These are phyloP conservation scores for Rutstroemia sp. DNA, from an alignment of 2,329 filamentous ascomycete species.

Conservation along the genomic window DNA sequence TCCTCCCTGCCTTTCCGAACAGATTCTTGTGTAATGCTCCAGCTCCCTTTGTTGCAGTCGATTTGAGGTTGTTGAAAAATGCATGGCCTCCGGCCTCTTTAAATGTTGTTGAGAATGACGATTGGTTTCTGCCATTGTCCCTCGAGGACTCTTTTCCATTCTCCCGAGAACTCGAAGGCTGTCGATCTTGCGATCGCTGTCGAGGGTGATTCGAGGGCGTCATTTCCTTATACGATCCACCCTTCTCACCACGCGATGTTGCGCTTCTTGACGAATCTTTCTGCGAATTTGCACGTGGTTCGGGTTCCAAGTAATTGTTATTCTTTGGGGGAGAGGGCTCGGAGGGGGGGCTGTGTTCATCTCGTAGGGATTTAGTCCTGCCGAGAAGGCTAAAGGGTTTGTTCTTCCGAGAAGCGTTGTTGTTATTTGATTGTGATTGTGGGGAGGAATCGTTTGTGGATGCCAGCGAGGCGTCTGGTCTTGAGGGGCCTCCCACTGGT, in stretches of 20 bases:
- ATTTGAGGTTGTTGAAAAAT: conserved; percentile 68
- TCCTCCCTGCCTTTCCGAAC: conserved; percentile 70
- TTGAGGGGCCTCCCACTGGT: conserved; percentile 24
- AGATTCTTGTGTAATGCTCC: conserved; percentile 77
- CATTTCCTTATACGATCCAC: conserved; percentile 57
- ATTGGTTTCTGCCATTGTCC: conserved; percentile 23
- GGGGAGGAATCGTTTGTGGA: conserved; percentile 12
- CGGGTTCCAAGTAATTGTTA: conserved; percentile 9
- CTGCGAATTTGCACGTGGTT: conserved; percentile 30
- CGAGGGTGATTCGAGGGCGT: conserved; percentile 52
- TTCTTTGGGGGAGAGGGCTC: conserved; percentile 4
- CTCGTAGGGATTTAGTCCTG: conserved; percentile 37
- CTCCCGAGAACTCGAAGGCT: conserved; percentile 35
- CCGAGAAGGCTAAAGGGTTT: conserved; percentile 32
- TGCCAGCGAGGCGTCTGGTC: conserved; percentile 23
- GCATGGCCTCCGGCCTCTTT: conserved; percentile 53
- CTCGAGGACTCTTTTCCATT: conserved; percentile 21
- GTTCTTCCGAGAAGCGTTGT: conserved; percentile 15
- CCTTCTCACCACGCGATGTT: conserved; percentile 48
- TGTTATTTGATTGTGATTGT: conserved; percentile 13
- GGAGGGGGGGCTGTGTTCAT: conserved; percentile 28
- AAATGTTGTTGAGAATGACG: conserved; percentile 40
- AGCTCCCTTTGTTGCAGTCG: conserved; percentile 64
- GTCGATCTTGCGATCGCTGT: conserved; percentile 68
- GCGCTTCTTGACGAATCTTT: conserved; percentile 43